A percentile compares a stretch with the other conserved stretches of the same genome.
Evolutionary conservation across 768 basidiomycete species (phyloP).

Genomic region (Gautieria morchelliformis): DNA sequence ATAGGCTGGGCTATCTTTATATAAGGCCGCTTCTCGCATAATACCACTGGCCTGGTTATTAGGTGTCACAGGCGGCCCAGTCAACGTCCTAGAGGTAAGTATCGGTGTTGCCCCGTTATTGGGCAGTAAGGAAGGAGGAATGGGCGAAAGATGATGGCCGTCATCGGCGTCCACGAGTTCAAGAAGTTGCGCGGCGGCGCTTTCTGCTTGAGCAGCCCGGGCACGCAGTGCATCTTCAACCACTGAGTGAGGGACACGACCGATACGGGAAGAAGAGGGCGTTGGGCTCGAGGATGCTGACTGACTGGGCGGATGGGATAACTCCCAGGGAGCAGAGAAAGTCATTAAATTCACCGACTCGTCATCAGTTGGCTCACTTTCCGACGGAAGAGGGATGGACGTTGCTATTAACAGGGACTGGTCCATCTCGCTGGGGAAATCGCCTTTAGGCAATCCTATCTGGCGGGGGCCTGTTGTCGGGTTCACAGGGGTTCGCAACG

Average conservation of each 20-base stretch:
- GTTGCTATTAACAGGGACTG: slow-evolving; percentile 63
- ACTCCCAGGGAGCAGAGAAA: slow-evolving; percentile 59
- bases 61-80: slow-evolving; percentile 52
- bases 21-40: slow-evolving; percentile 67
- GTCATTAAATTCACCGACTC: slow-evolving; percentile 54
- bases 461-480: background rate
- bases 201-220: slow-evolving; percentile 87
- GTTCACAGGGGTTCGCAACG: background rate
- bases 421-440: slow-evolving; percentile 16
- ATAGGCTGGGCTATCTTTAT: slow-evolving; percentile 70
- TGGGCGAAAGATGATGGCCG: slow-evolving; percentile 36
- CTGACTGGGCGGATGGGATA: slow-evolving; percentile 30
- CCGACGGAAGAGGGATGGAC: slow-evolving; percentile 63
- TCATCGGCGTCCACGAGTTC: slow-evolving; percentile 78
- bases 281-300: slow-evolving; percentile 29
- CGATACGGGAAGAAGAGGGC: slow-evolving; percentile 41
- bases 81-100: slow-evolving; percentile 18
- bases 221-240: slow-evolving; percentile 82
- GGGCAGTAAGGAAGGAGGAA: slow-evolving; percentile 44
- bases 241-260: slow-evolving; percentile 31
- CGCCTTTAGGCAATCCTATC: background rate
- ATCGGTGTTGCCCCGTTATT: slow-evolving; percentile 29
- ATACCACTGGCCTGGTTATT: slow-evolving; percentile 46
- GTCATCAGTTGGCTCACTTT: slow-evolving; percentile 60
- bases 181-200: slow-evolving; percentile 78